Evolutionary conservation across 2,329 filamentous ascomycete genomes (phyloP).

Genomic region (Coleophoma eucalyptorum): DNA sequence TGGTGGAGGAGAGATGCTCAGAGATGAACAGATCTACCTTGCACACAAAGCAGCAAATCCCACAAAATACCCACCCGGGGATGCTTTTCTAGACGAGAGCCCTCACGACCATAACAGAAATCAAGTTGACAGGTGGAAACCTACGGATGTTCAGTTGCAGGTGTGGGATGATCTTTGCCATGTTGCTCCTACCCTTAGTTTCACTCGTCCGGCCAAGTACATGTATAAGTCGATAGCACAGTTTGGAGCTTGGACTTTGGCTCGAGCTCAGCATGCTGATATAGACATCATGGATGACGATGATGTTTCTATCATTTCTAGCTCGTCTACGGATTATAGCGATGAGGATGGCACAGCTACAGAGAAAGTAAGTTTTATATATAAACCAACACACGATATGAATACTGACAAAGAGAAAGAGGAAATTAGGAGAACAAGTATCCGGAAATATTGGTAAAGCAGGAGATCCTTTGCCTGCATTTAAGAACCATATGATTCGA

Average conservation of each 20-base stretch:
- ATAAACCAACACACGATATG: background rate
- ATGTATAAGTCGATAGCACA: constrained; percentile 94
- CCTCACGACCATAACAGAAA: constrained; percentile 50
- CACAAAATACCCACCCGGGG: constrained; percentile 65
- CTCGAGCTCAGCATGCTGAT: constrained; percentile 71
- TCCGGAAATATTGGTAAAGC: constrained; percentile 67
- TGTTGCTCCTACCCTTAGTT: constrained; percentile 88
- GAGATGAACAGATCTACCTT: constrained; percentile 92
- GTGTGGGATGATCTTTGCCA: constrained; percentile 96
- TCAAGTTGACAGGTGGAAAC: constrained; percentile 63
- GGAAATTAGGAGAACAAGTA: background rate
- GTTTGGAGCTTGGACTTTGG: constrained; percentile 88
- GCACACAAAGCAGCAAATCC: constrained; percentile 94
- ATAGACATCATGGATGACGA: constrained; percentile 84
- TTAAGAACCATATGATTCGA: constrained; percentile 85
- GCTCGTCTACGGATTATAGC: constrained; percentile 39
- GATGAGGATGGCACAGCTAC: constrained; percentile 23
- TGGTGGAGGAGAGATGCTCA: constrained; percentile 83
- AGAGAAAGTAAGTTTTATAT: constrained; percentile 17
- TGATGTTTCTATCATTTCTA: constrained; percentile 69
- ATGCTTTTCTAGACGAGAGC: constrained; percentile 58
- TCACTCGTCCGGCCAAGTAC: constrained; percentile 91
- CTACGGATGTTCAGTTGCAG: constrained; percentile 90
- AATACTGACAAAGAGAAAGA: background rate
- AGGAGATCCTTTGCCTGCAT: constrained; percentile 76